These are phyloP conservation scores for Salix koriyanagi DNA, from an alignment of 345 rosid genomes.

Conservation along the genomic window DNA sequence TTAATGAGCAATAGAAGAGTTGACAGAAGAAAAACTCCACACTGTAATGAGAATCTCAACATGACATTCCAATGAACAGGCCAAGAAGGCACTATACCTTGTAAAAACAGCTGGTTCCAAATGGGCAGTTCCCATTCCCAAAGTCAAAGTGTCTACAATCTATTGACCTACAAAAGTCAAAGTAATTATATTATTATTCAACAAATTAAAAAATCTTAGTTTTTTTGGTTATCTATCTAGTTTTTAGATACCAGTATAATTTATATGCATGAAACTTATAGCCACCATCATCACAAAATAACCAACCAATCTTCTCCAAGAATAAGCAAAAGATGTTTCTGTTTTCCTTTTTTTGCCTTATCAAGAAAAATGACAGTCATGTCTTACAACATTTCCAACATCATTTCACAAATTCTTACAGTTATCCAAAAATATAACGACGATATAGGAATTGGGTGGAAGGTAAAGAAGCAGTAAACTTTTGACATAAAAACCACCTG, in stretches of 20 bases:
- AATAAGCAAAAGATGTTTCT: not conserved
- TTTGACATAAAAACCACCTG: conserved; percentile 38
- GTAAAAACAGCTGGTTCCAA: conserved; percentile 95
- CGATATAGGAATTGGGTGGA: not conserved
- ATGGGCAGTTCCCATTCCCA: conserved; percentile 89
- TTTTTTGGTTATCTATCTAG: not conserved
- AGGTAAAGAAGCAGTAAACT: not conserved
- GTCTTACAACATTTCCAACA: not conserved
- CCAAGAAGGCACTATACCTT: conserved; percentile 44
- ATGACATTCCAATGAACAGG: not conserved
- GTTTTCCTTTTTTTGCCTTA: not conserved
- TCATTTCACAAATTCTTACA: not conserved
- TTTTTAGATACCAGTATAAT: not conserved
- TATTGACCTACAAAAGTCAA: conserved; percentile 49
- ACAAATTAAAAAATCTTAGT: not conserved
- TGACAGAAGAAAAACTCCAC: not conserved
- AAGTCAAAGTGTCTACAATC: conserved; percentile 91
- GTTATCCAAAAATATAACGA: not conserved
- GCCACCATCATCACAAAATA: not conserved
- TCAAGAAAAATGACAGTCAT: not conserved
- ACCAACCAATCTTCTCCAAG: not conserved
- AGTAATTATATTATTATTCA: not conserved
- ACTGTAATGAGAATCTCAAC: not conserved
- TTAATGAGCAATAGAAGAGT: not conserved
- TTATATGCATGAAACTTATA: not conserved